These are phyloP conservation scores for Ajuga reptans DNA, from an alignment of 305 asterid species.

Conservation along the genomic window DNA sequence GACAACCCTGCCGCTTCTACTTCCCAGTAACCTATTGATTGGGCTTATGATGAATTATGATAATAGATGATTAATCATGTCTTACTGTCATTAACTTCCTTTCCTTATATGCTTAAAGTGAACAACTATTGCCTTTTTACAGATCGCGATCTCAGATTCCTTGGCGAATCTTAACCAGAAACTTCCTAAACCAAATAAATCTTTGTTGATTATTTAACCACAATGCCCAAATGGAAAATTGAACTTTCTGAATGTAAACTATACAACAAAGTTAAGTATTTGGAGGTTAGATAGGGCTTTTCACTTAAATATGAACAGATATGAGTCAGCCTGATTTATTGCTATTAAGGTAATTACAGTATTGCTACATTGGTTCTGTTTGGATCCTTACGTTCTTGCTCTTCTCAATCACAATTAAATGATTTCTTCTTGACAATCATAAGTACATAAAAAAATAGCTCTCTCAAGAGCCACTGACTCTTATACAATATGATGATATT, in stretches of 20 bases:
- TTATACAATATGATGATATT: neutral
- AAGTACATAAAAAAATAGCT: neutral
- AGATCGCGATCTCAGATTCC: neutral
- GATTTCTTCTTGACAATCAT: neutral
- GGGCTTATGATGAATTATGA: slow-evolving; percentile 7
- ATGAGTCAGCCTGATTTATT: neutral
- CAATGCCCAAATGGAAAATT: neutral
- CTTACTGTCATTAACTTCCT: neutral
- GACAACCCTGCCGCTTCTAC: neutral
- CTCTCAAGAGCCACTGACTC: too few relatives aligned
- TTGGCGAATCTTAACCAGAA: neutral
- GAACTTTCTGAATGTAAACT: neutral
- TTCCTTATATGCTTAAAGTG: neutral
- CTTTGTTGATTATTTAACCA: neutral
- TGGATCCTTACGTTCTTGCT: neutral
- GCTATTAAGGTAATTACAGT: neutral
- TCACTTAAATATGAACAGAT: neutral
- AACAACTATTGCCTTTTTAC: neutral
- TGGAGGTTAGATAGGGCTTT: neutral
- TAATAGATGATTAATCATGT: neutral
- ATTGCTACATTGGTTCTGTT: neutral
- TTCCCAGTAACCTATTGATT: neutral
- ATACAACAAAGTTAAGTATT: neutral
- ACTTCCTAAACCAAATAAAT: neutral
- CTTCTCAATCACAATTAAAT: neutral